phyloP scores from a whole-genome alignment of 306 rosid species.

The Neltuma alba region DNA sequence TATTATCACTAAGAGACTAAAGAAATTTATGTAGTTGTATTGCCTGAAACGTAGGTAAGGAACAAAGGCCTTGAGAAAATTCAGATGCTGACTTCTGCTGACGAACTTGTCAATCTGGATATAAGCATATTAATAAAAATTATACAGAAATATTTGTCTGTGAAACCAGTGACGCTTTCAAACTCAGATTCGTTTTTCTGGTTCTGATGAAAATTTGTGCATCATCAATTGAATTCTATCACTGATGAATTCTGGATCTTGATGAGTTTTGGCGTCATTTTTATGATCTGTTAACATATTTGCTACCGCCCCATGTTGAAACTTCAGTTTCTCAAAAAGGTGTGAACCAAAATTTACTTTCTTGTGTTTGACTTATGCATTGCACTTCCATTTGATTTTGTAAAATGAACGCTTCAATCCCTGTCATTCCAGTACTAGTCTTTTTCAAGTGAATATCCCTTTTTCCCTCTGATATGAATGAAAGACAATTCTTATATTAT shows the following conservation, averaged over 20 bases:
- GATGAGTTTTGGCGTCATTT: neutral
- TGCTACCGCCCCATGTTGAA: neutral
- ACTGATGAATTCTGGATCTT: neutral
- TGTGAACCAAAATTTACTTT: neutral
- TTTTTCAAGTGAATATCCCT: neutral
- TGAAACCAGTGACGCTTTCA: too few relatives aligned
- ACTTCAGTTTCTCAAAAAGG: neutral
- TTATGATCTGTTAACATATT: neutral
- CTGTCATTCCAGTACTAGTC: neutral
- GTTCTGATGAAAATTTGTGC: neutral
- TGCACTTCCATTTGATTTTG: neutral
- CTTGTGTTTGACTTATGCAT: neutral
- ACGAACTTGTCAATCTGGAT: conserved; percentile 90
- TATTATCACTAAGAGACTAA: neutral
- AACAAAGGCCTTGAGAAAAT: conserved; percentile 78
- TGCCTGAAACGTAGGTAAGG: conserved; percentile 49
- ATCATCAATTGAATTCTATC: neutral
- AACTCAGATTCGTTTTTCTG: neutral
- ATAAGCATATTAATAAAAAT: neutral
- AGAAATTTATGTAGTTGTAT: conserved; percentile 11
- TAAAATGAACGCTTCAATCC: neutral
- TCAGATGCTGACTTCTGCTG: conserved; percentile 86
- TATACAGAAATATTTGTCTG: neutral
- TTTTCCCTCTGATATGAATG: neutral
- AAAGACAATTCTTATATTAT: neutral